These are phyloP conservation scores for Penicillium sp. DNA, from an alignment of 2,329 filamentous ascomycete species.

Conservation along the genomic window DNA sequence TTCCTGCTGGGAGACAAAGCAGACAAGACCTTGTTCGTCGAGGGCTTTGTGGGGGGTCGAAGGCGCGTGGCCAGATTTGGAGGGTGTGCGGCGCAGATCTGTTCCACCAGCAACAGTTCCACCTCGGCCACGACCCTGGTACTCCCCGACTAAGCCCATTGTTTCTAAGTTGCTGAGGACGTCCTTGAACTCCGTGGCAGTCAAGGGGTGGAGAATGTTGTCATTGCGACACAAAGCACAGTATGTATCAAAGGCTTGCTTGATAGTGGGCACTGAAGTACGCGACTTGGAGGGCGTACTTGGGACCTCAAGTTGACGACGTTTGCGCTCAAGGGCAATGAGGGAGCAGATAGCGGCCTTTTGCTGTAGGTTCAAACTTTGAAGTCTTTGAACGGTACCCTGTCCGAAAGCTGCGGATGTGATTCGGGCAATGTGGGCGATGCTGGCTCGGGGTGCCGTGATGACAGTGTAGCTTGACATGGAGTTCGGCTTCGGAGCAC, in stretches of 20 bases:
- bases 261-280: slow-evolving; percentile 70
- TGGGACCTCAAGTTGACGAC: slow-evolving; percentile 48
- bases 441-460: slow-evolving; percentile 82
- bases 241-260: slow-evolving; percentile 81
- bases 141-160: slow-evolving; percentile 70
- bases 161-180: slow-evolving; percentile 88
- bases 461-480: slow-evolving; percentile 63
- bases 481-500: slow-evolving; percentile 41
- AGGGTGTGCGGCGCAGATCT: slow-evolving; percentile 63
- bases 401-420: slow-evolving; percentile 89
- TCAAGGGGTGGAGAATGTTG: slow-evolving; percentile 84
- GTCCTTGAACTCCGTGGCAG: slow-evolving; percentile 89
- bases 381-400: slow-evolving; percentile 78
- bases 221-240: slow-evolving; percentile 78
- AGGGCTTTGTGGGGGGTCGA: slow-evolving; percentile 51
- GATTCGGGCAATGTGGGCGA: slow-evolving; percentile 87
- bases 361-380: slow-evolving; percentile 89
- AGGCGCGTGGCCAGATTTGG: slow-evolving; percentile 62
- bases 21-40: slow-evolving; percentile 77
- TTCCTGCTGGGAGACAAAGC: slow-evolving; percentile 77
- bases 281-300: slow-evolving; percentile 61
- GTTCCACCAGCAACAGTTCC: slow-evolving; percentile 52
- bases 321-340: slow-evolving; percentile 76
- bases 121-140: slow-evolving; percentile 69
- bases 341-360: slow-evolving; percentile 91